phyloP scores from a whole-genome alignment of 1,284 basidiomycete genomes.

The Cystobasidium sp. region DNA sequence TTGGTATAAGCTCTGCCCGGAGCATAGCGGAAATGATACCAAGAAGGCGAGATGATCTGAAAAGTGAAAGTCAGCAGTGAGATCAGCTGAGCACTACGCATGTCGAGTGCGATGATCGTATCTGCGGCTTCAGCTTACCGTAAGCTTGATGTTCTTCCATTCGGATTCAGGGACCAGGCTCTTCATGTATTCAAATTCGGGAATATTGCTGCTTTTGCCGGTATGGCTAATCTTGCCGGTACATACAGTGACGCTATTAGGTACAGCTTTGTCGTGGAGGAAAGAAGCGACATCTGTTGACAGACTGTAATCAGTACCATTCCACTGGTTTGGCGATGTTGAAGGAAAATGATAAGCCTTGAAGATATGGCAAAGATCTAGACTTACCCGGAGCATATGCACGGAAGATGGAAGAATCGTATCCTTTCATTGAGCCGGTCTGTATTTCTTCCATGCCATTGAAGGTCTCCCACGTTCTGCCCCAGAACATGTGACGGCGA shows the following conservation, averaged over 20 bases:
- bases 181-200: constrained; percentile 56
- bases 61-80: not conserved
- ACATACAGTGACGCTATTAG: constrained; percentile 61
- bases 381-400: constrained; percentile 46
- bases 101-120: constrained; percentile 62
- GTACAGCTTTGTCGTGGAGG: constrained; percentile 66
- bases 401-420: constrained; percentile 45
- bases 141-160: constrained; percentile 67
- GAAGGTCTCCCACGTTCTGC: constrained; percentile 67
- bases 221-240: constrained; percentile 54
- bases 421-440: constrained; percentile 24
- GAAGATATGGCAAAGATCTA: not conserved
- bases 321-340: not conserved
- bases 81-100: constrained; percentile 54
- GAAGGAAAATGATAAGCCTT: no score
- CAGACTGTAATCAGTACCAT: not conserved
- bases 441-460: constrained; percentile 62
- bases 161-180: constrained; percentile 52
- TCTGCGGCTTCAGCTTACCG: constrained; percentile 58
- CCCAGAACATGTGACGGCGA: constrained; percentile 54
- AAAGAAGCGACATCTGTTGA: not conserved
- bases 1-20: constrained; percentile 63
- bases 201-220: constrained; percentile 54
- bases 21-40: constrained; percentile 66
- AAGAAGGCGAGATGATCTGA: constrained; percentile 30